Percentiles rank a stretch among this genome's conserved stretches.
phyloP scores from a whole-genome alignment of 768 basidiomycete species.

The Sarcodon sp. region DNA sequence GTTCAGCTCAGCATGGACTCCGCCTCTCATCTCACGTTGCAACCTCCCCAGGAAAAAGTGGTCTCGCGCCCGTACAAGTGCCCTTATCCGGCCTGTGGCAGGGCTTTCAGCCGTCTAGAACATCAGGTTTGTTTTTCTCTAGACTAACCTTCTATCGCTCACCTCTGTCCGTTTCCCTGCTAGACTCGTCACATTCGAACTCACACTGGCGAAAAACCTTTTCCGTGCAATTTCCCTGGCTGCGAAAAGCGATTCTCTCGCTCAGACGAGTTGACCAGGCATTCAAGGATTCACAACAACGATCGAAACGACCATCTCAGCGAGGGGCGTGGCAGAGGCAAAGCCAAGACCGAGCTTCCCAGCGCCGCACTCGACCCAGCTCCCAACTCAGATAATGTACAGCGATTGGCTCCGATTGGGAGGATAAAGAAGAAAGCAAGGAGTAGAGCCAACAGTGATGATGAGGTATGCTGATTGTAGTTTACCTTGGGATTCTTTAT shows the following conservation, averaged over 20 bases:
- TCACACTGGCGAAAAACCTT: conserved; percentile 97
- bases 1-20: too few species aligned
- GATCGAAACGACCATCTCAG: conserved; percentile 22
- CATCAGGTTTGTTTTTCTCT: conserved; percentile 59
- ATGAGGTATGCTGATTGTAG: conserved; percentile 50
- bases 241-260: conserved; percentile 98
- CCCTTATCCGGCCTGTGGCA: conserved; percentile 79
- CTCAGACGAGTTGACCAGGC: conserved; percentile 96
- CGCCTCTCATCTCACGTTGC: too few species aligned
- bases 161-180: neutral
- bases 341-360: conserved; percentile 16
- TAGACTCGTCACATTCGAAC: conserved; percentile 97
- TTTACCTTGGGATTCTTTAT: neutral
- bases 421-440: conserved; percentile 65
- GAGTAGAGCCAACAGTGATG: conserved; percentile 70
- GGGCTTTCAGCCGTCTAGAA: conserved; percentile 94
- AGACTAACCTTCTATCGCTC: neutral
- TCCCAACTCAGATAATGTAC: neutral
- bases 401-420: neutral
- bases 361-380: neutral
- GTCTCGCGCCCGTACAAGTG: conserved; percentile 87
- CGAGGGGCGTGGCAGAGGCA: conserved; percentile 5
- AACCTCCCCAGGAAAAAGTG: conserved; percentile 21
- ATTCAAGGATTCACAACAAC: conserved; percentile 84
- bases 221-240: conserved; percentile 80